phyloP scores from a whole-genome alignment of 345 rosid genomes.

The Euphorbia pulcherrima region DNA sequence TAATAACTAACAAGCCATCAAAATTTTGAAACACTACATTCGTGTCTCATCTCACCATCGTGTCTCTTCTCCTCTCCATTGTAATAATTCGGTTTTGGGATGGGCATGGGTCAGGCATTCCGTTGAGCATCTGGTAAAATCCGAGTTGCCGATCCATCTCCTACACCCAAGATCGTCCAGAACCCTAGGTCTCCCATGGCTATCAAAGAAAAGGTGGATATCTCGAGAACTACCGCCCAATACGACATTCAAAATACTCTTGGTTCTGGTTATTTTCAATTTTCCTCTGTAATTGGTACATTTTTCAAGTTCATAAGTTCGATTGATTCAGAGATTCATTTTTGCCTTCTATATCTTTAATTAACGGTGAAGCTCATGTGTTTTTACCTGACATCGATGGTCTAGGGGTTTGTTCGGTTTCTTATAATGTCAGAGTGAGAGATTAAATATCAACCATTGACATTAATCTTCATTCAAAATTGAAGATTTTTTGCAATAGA shows the following conservation, averaged over 20 bases:
- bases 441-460: background rate
- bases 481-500: background rate
- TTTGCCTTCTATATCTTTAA: too few relatives aligned
- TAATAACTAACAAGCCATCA: too few relatives aligned
- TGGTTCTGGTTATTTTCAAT: conserved; percentile 19
- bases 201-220: conserved; percentile 27
- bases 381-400: background rate
- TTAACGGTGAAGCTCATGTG: background rate
- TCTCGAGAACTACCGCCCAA: conserved; percentile 20
- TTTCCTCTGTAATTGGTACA: background rate
- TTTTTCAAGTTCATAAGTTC: background rate
- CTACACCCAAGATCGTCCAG: conserved; percentile 34
- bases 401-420: background rate
- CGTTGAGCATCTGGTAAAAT: conserved; percentile 92
- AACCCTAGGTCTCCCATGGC: conserved; percentile 37
- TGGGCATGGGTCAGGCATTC: conserved; percentile 91
- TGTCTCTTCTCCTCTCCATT: too few relatives aligned
- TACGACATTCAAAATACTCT: conserved; percentile 10
- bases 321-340: background rate
- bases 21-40: too few relatives aligned
- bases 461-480: background rate
- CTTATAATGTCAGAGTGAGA: background rate
- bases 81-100: too few relatives aligned
- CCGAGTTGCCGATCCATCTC: conserved; percentile 38
- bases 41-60: too few relatives aligned